Percentiles rank a stretch among this genome's conserved stretches.
Conservation (phyloP, 1,284 basidiomycete genomes). For the Tilletia setariae region DNA sequence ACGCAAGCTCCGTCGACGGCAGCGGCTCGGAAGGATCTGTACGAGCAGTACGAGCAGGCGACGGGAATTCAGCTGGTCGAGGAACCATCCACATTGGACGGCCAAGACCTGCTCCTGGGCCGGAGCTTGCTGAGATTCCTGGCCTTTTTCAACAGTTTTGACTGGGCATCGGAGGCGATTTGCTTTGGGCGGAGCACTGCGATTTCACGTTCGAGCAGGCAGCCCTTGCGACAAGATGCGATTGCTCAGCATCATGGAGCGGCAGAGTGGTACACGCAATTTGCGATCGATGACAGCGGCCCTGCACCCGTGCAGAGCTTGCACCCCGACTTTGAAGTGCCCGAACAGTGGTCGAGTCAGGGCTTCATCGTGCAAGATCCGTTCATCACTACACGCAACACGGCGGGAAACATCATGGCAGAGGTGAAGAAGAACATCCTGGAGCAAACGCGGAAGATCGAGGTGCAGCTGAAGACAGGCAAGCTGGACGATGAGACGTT, state of each 20-base stretch:
- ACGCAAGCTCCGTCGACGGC: not conserved
- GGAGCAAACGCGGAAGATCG: not conserved
- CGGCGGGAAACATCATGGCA: slow-evolving; percentile 42
- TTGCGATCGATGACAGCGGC: not conserved
- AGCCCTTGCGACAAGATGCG: not conserved
- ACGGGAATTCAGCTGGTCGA: not conserved
- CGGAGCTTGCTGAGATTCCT: not conserved
- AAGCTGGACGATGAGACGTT: no score
- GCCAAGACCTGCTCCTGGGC: not conserved
- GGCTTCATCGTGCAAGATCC: slow-evolving; percentile 54
- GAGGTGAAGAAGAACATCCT: not conserved
- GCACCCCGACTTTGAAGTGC: slow-evolving; percentile 30
- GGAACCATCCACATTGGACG: not conserved
- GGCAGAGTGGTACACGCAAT: not conserved
- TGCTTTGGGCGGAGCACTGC: not conserved
- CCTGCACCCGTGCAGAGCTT: not conserved
- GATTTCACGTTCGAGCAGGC: not conserved
- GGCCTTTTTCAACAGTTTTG: not conserved
- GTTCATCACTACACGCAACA: slow-evolving; percentile 54
- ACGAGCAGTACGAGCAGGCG: not conserved
- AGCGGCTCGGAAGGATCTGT: not conserved
- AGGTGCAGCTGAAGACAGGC: no score
- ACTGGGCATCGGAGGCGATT: not conserved
- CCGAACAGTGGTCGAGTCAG: slow-evolving; percentile 40
- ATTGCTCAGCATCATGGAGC: no score